phyloP scores from a whole-genome alignment of 352 stramenopile species.

The Phytophthora ramorum region DNA sequence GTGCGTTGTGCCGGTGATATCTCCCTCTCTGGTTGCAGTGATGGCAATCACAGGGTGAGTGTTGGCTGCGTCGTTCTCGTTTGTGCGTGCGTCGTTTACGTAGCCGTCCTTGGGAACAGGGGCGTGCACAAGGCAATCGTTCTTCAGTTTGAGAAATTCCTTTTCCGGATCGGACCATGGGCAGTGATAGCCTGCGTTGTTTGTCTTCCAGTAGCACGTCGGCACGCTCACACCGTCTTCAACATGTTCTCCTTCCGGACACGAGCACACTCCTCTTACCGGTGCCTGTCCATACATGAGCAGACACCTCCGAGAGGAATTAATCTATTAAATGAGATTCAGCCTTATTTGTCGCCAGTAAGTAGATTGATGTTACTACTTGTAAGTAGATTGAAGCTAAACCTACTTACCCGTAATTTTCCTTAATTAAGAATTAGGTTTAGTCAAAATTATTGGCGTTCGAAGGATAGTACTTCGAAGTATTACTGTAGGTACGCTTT shows the following conservation, averaged over 20 bases:
- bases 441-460: no score
- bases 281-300: not conserved
- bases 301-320: not conserved
- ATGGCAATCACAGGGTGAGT: conserved; percentile 18
- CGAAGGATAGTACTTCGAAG: no score
- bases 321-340: no score
- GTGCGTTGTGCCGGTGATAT: not conserved
- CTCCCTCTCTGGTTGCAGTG: conserved; percentile 14
- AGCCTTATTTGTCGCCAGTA: no score
- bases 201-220: conserved; percentile 21
- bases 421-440: no score
- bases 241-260: conserved; percentile 4
- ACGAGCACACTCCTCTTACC: not conserved
- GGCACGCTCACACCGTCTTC: not conserved
- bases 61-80: conserved; percentile 11
- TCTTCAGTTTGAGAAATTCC: not conserved
- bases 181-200: conserved; percentile 10
- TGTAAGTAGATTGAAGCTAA: no score
- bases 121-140: conserved; percentile 12
- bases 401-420: no score
- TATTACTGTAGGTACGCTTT: no score
- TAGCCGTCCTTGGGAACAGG: conserved; percentile 34
- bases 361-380: no score
- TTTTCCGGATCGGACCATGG: not conserved
- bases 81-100: conserved; percentile 19